Evolutionary conservation across 2,329 filamentous ascomycete genomes (phyloP), one percentile per base, ranked within the genome.

Genomic region (Hymenoscyphus occultus): DNA sequence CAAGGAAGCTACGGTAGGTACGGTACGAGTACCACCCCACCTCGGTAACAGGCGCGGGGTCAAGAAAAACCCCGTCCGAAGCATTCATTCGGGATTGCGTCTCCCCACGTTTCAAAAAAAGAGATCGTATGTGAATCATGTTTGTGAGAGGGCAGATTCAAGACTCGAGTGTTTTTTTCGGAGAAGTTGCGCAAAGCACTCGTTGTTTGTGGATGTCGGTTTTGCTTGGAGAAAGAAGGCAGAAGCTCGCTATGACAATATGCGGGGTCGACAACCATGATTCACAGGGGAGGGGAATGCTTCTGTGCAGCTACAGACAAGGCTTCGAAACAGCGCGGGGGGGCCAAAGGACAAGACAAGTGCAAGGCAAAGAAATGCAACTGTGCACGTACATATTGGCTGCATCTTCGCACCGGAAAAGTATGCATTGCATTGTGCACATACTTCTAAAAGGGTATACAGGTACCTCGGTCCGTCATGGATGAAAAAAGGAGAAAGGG

Each of bases 291-390:
- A 16, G 28, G 28, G 28, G 28, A 28, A 28, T 28, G 28, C 28
- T 61, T 61, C 59, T 42, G 28, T 62, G 48, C 28, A 28, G 28
- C 28, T 28, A 28, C 28, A 28, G 28, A 28, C 60, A 62, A 48
- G 48, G n/a, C 39, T 62, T 62, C 60, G 60, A 62, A 62, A 62
- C 60, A 35, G 60, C 51, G 60, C 48, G 59, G 65, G 56, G 63
- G 28, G 28, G 22, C 22, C 22, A 22, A 22, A 22, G 22, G 22
- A 22, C 22, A 22, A 22, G 22, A 28, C 28, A 28, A 2, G 28
- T 3, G 3, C 28, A 28, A 28, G 28, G 28, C 28, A 28, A 28
- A 28, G 28, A 28, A 28, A 65, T 64, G 45, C 40, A 31, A 64
- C 31, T 60, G 40, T 61, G 62, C 58, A 64, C 39, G 14, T 31